Conservation (phyloP, 2,329 filamentous ascomycete species). For the Aspergillus sp. region DNA sequence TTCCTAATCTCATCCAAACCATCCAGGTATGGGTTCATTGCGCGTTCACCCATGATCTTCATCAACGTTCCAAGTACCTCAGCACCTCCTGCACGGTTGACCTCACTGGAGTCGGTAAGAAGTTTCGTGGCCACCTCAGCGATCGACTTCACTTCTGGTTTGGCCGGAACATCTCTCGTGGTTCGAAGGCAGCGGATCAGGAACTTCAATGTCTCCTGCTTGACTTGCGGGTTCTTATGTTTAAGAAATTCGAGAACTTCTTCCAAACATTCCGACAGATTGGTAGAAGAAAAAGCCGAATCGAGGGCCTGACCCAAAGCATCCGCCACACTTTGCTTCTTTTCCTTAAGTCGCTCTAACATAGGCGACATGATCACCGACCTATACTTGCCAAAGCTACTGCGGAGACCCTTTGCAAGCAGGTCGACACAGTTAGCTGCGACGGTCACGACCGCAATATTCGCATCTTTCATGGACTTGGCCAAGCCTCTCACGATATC, state of each 20-base stretch:
- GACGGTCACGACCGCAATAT: constrained; percentile 87
- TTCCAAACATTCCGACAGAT: constrained; percentile 79
- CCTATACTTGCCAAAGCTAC: constrained; percentile 74
- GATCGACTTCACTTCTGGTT: constrained; percentile 76
- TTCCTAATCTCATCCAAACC: constrained; percentile 94
- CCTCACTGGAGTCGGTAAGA: constrained; percentile 81
- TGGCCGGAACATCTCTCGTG: constrained; percentile 76
- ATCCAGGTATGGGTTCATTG: constrained; percentile 89
- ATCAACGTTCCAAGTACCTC: constrained; percentile 91
- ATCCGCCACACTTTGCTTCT: constrained; percentile 85
- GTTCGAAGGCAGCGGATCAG: constrained; percentile 81
- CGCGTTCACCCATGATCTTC: constrained; percentile 97
- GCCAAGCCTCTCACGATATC: constrained; percentile 80
- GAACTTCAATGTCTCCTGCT: constrained; percentile 91
- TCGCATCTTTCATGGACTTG: constrained; percentile 98
- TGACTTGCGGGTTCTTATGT: constrained; percentile 97
- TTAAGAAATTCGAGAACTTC: constrained; percentile 79
- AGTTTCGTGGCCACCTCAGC: constrained; percentile 88
- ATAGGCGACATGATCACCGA: constrained; percentile 78
- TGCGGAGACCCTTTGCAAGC: constrained; percentile 78
- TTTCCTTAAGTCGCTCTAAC: constrained; percentile 94
- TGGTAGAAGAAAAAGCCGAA: constrained; percentile 60
- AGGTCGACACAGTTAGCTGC: constrained; percentile 90
- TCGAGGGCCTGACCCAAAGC: constrained; percentile 83
- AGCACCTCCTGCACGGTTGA: constrained; percentile 79